A percentile compares a stretch with the other conserved stretches of the same genome.
Evolutionary conservation across 2,329 filamentous ascomycete genomes (phyloP).

Genomic region (Verticillium zaregamsianum): DNA sequence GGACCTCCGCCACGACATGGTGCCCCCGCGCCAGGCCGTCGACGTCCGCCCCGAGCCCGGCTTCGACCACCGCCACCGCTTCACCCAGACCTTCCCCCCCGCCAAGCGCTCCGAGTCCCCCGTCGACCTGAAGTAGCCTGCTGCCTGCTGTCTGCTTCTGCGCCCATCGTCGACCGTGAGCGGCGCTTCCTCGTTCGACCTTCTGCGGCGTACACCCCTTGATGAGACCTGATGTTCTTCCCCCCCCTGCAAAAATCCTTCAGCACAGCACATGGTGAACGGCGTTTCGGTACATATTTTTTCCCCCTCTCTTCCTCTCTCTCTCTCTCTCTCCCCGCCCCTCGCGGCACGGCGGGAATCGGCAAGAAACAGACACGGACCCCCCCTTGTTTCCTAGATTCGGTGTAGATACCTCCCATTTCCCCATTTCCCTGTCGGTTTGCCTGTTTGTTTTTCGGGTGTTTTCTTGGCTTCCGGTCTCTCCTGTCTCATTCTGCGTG

Average conservation of each 20-base stretch:
- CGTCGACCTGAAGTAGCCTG: background rate
- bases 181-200: no score
- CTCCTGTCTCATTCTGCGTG: no score
- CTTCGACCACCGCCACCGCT: slow-evolving; percentile 38
- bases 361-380: background rate
- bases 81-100: slow-evolving; percentile 20
- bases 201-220: no score
- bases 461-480: background rate
- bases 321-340: no score
- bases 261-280: slow-evolving; percentile 22
- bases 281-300: background rate
- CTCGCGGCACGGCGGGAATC: background rate
- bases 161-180: no score
- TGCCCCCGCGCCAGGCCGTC: slow-evolving; percentile 61
- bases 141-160: no score
- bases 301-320: background rate
- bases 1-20: slow-evolving; percentile 78
- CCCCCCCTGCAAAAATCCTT: slow-evolving; percentile 1
- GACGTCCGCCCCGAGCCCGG: slow-evolving; percentile 48
- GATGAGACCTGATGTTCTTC: background rate
- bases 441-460: no score
- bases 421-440: background rate
- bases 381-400: background rate
- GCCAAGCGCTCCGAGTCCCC: slow-evolving; percentile 3
- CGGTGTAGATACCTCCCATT: background rate